These are phyloP conservation scores for Amphicarpaea edgeworthii DNA, from an alignment of 306 rosid genomes.

Conservation along the genomic window DNA sequence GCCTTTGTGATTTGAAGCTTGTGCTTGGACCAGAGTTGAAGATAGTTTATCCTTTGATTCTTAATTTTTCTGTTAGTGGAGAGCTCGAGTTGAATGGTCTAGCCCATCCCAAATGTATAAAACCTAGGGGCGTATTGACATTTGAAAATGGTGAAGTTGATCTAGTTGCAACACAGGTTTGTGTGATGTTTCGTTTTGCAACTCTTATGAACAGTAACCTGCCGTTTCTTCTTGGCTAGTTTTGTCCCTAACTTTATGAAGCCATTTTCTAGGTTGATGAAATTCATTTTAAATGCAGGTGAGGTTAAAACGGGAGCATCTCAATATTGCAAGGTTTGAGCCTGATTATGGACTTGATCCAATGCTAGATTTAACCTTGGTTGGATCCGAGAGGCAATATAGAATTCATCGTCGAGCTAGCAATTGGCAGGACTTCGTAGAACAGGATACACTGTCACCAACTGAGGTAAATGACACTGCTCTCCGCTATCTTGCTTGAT, in stretches of 20 bases:
- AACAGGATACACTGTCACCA: constrained; percentile 81
- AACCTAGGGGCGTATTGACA: constrained; percentile 80
- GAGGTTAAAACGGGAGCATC: constrained; percentile 88
- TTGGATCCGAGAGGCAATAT: constrained; percentile 90
- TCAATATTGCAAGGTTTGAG: constrained; percentile 86
- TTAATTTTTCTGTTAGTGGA: constrained; percentile 81
- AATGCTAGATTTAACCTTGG: constrained; percentile 88
- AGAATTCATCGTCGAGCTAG: constrained; percentile 87
- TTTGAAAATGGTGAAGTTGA: constrained; percentile 94
- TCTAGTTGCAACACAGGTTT: constrained; percentile 96
- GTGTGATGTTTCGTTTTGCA: constrained; percentile 39
- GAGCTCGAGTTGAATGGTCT: constrained; percentile 90
- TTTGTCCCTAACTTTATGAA: constrained; percentile 33
- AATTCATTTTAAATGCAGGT: constrained; percentile 62
- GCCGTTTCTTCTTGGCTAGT: constrained; percentile 26
- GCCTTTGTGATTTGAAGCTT: constrained; percentile 86
- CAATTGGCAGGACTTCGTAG: constrained; percentile 87
- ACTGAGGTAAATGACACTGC: constrained; percentile 66
- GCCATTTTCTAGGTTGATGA: constrained; percentile 35
- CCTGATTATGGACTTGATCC: constrained; percentile 95
- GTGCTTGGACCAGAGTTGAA: constrained; percentile 93
- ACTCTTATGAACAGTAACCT: constrained; percentile 3
- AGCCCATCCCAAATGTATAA: constrained; percentile 79
- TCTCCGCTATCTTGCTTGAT: constrained; percentile 10
- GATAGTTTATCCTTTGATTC: constrained; percentile 88